phyloP scores from a whole-genome alignment of 164 flowering plant species.

The Buxus sempervirens region DNA sequence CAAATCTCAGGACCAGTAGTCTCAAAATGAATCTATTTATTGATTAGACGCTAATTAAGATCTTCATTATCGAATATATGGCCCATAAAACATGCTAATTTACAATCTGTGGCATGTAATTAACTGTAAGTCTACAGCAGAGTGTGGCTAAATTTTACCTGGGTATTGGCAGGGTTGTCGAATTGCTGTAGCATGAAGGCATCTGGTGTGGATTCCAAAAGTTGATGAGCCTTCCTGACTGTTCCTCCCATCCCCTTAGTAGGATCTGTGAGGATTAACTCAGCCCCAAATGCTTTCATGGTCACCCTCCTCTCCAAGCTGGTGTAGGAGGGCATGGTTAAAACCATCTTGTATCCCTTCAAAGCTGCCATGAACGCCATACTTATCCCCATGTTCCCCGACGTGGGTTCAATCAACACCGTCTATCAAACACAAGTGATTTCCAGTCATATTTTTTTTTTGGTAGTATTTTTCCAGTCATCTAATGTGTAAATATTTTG shows the following conservation, averaged over 20 bases:
- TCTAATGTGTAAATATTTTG: too few species aligned
- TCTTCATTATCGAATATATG: too few species aligned
- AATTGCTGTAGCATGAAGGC: slow-evolving; percentile 91
- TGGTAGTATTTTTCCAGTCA: too few species aligned
- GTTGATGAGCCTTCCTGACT: slow-evolving; percentile 81
- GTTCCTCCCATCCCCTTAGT: slow-evolving; percentile 95
- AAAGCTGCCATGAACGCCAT: slow-evolving; percentile 92
- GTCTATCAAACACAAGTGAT: slow-evolving; percentile 36
- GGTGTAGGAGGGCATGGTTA: slow-evolving; percentile 99
- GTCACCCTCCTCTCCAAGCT: slow-evolving; percentile 95
- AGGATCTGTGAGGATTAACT: slow-evolving; percentile 82
- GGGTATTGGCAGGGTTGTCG: slow-evolving; percentile 83
- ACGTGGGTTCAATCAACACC: slow-evolving; percentile 91
- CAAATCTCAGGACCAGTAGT: slow-evolving; percentile 98
- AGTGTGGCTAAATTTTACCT: slow-evolving; percentile 45
- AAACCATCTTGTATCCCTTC: slow-evolving; percentile 86
- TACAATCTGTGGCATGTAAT: too few species aligned
- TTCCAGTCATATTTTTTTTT: too few species aligned
- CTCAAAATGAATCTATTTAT: slow-evolving; percentile 79
- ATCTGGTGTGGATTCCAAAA: slow-evolving; percentile 77
- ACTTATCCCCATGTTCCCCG: slow-evolving; percentile 99
- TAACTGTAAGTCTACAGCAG: not conserved
- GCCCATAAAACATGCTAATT: too few species aligned
- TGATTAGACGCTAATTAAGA: not conserved
- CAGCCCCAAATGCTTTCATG: slow-evolving; percentile 95